Evolutionary conservation across 805 yeast genomes (phyloP), one percentile per base, ranked within the genome.

Genomic region (Kodamaea restingae): DNA sequence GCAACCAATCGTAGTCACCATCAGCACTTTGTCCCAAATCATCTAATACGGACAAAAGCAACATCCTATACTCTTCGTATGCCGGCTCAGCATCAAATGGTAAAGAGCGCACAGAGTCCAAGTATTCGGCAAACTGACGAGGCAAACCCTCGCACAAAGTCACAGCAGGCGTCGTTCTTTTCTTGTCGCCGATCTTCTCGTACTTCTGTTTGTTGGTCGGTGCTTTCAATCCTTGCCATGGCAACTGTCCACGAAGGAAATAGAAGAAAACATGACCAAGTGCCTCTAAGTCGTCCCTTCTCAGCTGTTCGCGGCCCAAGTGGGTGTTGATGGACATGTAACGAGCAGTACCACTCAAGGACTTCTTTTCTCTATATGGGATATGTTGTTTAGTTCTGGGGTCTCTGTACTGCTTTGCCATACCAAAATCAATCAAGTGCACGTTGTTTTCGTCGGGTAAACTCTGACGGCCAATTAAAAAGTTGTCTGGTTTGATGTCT

Each of bases 171-270:
- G 88, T 79, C 11, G 81, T 71, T 55, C 82, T 81, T 59, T 85
- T 85, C 52, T 83, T 83, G 48, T 83, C 84, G 20, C 93, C 93
- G 58, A 85, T 85, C 56, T 84, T 84, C 59, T 85, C 93, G 56
- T 84, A 84, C 58, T 84, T 84, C 48, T 79, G 75, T 58, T 85
- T 84, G 58, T 84, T 84, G n/a, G 87, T 84, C 43, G 88, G 88
- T 1, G 91, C 93, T 61, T 84, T 84, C 44, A 84, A 65, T n/a
- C 95, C 95, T 63, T 84, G 95, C 95, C 95, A 84, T 33, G 95
- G 95, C 55, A 84, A 70, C 46, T 80, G 82, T 20, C 95, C 93
- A 54, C 85, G 74, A 40, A 84, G 60, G 52, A 84, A 84, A 60
- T 84, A 84, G 56, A 84, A 77, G 55, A 84, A 84, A 0, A 84